Percentiles rank a stretch among this genome's conserved stretches.
Conservation (phyloP, 345 rosid genomes). For the Lagerstroemia speciosa region DNA sequence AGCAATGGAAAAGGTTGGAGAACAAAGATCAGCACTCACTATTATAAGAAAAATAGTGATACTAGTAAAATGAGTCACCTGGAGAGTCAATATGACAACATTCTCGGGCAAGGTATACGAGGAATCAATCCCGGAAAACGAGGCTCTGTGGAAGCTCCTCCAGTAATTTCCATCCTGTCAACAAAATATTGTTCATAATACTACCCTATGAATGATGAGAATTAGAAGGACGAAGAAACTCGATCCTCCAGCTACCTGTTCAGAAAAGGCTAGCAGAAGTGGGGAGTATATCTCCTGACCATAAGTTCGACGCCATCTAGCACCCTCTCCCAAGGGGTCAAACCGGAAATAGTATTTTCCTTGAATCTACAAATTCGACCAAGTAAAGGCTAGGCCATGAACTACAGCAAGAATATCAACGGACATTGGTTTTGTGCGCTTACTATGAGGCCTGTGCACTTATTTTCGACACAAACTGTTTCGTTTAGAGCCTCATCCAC, state of each 20-base stretch:
- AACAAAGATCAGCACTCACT: not conserved
- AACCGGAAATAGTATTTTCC: conserved; percentile 85
- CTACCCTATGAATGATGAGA: conserved; percentile 1
- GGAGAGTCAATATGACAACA: conserved; percentile 71
- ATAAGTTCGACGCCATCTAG: conserved; percentile 86
- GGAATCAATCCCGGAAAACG: conserved; percentile 70
- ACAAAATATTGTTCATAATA: not conserved
- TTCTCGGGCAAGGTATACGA: conserved; percentile 76
- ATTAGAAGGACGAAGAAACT: not conserved
- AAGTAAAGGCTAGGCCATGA: not conserved
- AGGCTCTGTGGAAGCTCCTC: conserved; percentile 40
- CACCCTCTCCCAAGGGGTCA: conserved; percentile 83
- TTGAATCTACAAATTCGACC: conserved; percentile 48
- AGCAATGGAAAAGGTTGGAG: not conserved
- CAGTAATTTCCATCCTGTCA: conserved; percentile 58
- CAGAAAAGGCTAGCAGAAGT: conserved; percentile 69
- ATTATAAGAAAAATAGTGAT: not conserved
- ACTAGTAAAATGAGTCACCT: conserved; percentile 28
- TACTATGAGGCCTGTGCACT: conserved; percentile 77
- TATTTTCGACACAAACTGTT: conserved; percentile 56
- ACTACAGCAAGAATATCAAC: not conserved
- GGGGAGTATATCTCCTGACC: conserved; percentile 97
- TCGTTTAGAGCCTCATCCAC: conserved; percentile 83
- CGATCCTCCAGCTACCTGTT: conserved; percentile 31
- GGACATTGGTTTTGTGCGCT: conserved; percentile 16